Percentiles rank a stretch among this genome's conserved stretches.
These are phyloP conservation scores for Nemophila menziesii DNA, from an alignment of 257 asterid species.

Conservation along the genomic window DNA sequence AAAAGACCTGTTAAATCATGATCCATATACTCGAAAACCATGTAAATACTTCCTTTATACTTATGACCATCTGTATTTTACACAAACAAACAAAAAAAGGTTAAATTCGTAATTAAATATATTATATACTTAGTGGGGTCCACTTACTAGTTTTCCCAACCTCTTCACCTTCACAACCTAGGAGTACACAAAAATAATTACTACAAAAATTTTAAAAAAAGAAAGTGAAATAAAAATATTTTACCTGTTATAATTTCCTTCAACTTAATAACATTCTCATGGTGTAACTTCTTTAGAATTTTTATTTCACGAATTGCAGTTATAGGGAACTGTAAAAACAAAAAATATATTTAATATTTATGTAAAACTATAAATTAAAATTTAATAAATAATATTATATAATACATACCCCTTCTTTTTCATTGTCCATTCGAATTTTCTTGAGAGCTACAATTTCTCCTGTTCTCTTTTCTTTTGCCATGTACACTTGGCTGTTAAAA, in stretches of 20 bases:
- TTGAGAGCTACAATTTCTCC: conserved; percentile 90
- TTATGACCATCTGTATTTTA: too few relatives aligned
- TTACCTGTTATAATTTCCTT: conserved; percentile 66
- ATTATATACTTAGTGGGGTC: too few relatives aligned
- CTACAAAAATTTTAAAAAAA: too few relatives aligned
- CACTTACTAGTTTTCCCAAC: conserved; percentile 56
- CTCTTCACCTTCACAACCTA: conserved; percentile 67
- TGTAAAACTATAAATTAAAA: not conserved
- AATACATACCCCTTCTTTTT: conserved; percentile 71
- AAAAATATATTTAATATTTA: not conserved
- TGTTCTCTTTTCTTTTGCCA: conserved; percentile 70
- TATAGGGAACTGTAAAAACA: conserved; percentile 60
- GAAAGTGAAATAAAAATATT: conserved; percentile 7
- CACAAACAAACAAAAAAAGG: conserved; percentile 9
- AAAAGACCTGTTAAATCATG: too few relatives aligned
- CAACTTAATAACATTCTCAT: conserved; percentile 68
- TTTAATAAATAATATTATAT: not conserved
- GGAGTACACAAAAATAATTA: too few relatives aligned
- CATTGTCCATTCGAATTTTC: conserved; percentile 91
- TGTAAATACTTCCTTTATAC: too few relatives aligned
- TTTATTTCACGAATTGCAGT: conserved; percentile 88
- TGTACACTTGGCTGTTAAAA: conserved; percentile 63
- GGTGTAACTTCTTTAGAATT: conserved; percentile 84
- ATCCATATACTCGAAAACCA: too few relatives aligned
- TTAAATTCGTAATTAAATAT: conserved; percentile 8